These are phyloP conservation scores for Filosporella fistucella DNA, from an alignment of 495 filamentous ascomycete genomes.

Conservation along the genomic window DNA sequence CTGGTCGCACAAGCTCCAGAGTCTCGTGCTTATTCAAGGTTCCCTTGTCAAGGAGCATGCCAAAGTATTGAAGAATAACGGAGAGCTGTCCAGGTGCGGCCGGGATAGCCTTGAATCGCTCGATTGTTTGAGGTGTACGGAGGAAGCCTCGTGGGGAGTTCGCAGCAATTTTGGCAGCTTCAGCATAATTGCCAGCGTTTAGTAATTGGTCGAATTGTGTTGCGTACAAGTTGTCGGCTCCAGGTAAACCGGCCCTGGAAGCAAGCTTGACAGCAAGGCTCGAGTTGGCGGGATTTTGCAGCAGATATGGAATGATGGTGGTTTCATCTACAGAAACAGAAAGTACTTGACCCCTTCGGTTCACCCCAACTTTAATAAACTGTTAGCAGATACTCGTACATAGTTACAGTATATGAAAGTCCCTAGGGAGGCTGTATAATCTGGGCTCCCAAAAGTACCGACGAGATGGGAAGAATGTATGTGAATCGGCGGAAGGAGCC, in stretches of 20 bases:
- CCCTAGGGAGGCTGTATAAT: too few species aligned
- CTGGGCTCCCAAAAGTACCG: too few species aligned
- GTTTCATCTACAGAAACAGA: conserved; percentile 89
- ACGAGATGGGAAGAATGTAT: too few species aligned
- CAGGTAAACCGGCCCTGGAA: conserved; percentile 86
- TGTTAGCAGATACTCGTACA: background rate
- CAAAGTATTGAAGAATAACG: conserved; percentile 95
- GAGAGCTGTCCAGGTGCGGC: conserved; percentile 74
- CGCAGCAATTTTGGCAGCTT: conserved; percentile 92
- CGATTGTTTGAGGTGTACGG: conserved; percentile 88
- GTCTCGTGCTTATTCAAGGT: conserved; percentile 88
- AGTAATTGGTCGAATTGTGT: conserved; percentile 88
- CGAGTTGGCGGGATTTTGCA: conserved; percentile 90
- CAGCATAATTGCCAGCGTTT: conserved; percentile 66
- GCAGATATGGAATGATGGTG: conserved; percentile 86
- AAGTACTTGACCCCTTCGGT: conserved; percentile 94
- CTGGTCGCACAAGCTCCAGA: conserved; percentile 86
- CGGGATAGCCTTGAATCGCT: conserved; percentile 85
- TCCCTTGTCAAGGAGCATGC: conserved; percentile 93
- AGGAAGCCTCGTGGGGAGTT: conserved; percentile 96
- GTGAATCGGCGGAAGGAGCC: background rate
- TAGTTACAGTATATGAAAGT: too few species aligned
- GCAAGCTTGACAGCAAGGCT: conserved; percentile 92
- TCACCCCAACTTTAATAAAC: conserved; percentile 58
- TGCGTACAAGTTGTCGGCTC: conserved; percentile 90